Evolutionary conservation across 1,284 basidiomycete species (phyloP).

Genomic region (Cystobasidiaceae sp.): DNA sequence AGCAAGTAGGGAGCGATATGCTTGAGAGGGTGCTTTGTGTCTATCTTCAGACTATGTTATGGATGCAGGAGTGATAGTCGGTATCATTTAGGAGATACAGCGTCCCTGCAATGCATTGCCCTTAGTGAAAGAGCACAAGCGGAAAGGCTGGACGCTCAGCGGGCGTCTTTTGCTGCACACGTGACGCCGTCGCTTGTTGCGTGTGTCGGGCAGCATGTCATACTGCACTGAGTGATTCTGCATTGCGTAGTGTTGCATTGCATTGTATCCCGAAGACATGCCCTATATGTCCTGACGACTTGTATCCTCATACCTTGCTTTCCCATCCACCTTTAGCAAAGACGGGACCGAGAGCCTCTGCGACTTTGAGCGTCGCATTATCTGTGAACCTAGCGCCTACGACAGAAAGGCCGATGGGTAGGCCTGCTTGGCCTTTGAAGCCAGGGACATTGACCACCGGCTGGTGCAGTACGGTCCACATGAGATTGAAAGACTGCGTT

Average conservation of each 20-base stretch:
- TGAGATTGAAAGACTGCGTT: constrained; percentile 1
- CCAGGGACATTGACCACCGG: constrained; percentile 31
- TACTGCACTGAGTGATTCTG: too few relatives aligned
- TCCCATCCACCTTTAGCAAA: constrained; percentile 29
- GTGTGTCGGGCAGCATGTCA: too few relatives aligned
- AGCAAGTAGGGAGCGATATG: background rate
- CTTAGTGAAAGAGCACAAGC: too few relatives aligned
- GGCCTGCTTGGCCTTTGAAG: constrained; percentile 28
- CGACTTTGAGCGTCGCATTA: constrained; percentile 22
- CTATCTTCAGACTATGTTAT: background rate
- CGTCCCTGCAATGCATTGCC: too few relatives aligned
- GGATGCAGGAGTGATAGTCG: too few relatives aligned
- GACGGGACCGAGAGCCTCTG: constrained; percentile 23
- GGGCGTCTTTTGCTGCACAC: too few relatives aligned
- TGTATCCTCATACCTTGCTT: constrained; percentile 2
- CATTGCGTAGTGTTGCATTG: too few relatives aligned
- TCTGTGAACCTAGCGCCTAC: constrained; percentile 31
- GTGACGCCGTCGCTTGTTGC: too few relatives aligned
- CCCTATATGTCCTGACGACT: too few relatives aligned
- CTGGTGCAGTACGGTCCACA: constrained; percentile 16
- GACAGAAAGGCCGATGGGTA: constrained; percentile 35
- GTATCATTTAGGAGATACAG: too few relatives aligned
- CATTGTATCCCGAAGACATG: too few relatives aligned
- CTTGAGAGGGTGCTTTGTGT: background rate
- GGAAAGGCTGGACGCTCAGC: too few relatives aligned